Evolutionary conservation across 768 basidiomycete genomes (phyloP).

Genomic region (Mycena maculata): DNA sequence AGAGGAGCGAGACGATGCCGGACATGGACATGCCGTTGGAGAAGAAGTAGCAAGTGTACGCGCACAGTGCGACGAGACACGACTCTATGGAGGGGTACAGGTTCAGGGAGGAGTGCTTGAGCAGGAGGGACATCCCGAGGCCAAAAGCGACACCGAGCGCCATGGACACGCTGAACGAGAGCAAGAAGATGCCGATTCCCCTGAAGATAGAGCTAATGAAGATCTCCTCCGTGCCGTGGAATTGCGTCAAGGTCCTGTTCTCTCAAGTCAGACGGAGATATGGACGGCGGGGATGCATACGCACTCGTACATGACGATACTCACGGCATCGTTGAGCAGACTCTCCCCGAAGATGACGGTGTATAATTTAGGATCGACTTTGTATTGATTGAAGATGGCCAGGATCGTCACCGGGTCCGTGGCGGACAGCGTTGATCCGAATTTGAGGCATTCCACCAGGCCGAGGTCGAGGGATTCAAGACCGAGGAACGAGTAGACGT

Average conservation of each 20-base stretch:
- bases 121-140: slow-evolving; percentile 87
- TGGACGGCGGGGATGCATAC: slow-evolving; percentile 48
- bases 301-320: slow-evolving; percentile 99
- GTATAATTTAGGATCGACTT: slow-evolving; percentile 98
- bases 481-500: slow-evolving; percentile 93
- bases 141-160: slow-evolving; percentile 93
- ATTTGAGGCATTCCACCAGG: slow-evolving; percentile 93
- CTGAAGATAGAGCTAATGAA: slow-evolving; percentile 91
- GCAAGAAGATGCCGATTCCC: slow-evolving; percentile 96
- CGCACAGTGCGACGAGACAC: slow-evolving; percentile 94
- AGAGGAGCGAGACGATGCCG: slow-evolving; percentile 96
- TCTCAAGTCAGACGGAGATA: not conserved
- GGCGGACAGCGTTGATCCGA: slow-evolving; percentile 96
- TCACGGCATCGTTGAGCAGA: slow-evolving; percentile 97
- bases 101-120: slow-evolving; percentile 92
- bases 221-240: slow-evolving; percentile 86
- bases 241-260: slow-evolving; percentile 87
- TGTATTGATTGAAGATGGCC: slow-evolving; percentile 98
- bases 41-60: slow-evolving; percentile 98
- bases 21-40: slow-evolving; percentile 95
- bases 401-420: slow-evolving; percentile 99
- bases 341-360: slow-evolving; percentile 97
- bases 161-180: slow-evolving; percentile 96
- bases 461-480: slow-evolving; percentile 89
- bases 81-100: slow-evolving; percentile 95